A percentile compares a stretch with the other conserved stretches of the same genome.
These are phyloP conservation scores for Trichophyton verrucosum DNA, from an alignment of 2,329 filamentous ascomycete species.

Conservation along the genomic window DNA sequence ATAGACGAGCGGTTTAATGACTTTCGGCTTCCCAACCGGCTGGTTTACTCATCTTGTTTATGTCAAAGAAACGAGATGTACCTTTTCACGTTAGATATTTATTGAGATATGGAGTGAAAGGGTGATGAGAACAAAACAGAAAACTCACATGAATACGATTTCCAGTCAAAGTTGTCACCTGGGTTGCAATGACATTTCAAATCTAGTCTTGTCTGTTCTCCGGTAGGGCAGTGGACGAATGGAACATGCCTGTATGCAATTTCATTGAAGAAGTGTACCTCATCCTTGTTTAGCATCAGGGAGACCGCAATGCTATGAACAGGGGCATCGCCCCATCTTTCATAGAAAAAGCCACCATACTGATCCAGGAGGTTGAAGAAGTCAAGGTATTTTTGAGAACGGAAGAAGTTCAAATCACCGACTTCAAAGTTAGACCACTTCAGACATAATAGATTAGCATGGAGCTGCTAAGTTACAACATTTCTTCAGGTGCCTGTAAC, in stretches of 20 bases:
- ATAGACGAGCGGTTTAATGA: slow-evolving; percentile 12
- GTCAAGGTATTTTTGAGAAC: slow-evolving; percentile 76
- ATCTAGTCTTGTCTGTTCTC: slow-evolving; percentile 69
- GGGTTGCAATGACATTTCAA: slow-evolving; percentile 92
- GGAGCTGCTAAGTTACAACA: not conserved
- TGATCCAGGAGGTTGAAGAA: slow-evolving; percentile 80
- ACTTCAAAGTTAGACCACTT: slow-evolving; percentile 99
- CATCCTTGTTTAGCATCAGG: slow-evolving; percentile 76
- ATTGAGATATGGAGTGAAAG: not conserved
- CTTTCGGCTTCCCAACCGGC: slow-evolving; percentile 59
- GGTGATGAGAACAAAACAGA: not conserved
- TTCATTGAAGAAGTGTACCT: slow-evolving; percentile 98
- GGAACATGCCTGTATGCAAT: slow-evolving; percentile 97
- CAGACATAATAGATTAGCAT: slow-evolving; percentile 13
- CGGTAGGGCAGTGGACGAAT: slow-evolving; percentile 93
- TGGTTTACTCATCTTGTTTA: slow-evolving; percentile 71
- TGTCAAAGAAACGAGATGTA: slow-evolving; percentile 73
- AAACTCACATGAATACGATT: slow-evolving; percentile 83
- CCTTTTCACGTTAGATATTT: slow-evolving; percentile 37
- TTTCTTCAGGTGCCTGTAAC: slow-evolving; percentile 24
- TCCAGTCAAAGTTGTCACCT: slow-evolving; percentile 98
- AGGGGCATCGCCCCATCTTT: slow-evolving; percentile 94
- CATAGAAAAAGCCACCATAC: slow-evolving; percentile 97
- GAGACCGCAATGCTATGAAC: slow-evolving; percentile 94
- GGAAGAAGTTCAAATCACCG: slow-evolving; percentile 84